phyloP scores from a whole-genome alignment of 768 basidiomycete genomes.

The Plicaturopsis crispa region DNA sequence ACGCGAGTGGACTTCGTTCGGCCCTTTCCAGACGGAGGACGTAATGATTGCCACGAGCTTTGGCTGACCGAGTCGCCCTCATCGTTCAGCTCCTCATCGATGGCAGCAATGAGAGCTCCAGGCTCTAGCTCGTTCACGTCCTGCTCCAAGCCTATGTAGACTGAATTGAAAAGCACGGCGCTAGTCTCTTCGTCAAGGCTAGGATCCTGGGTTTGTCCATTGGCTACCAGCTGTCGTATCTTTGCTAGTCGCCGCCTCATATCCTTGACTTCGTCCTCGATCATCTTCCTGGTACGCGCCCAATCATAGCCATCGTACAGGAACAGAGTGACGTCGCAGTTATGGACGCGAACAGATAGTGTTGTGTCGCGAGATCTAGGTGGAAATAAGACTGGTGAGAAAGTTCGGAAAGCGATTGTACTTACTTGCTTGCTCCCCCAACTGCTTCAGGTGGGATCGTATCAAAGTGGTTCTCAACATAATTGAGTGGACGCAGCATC shows the following conservation, averaged over 20 bases:
- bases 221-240: conserved; percentile 87
- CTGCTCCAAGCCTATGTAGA: conserved; percentile 86
- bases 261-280: conserved; percentile 83
- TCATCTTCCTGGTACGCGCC: conserved; percentile 73
- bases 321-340: conserved; percentile 59
- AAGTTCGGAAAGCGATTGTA: conserved; percentile 5
- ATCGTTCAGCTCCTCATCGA: conserved; percentile 84
- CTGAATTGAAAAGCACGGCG: conserved; percentile 84
- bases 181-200: conserved; percentile 64
- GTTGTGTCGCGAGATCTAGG: conserved; percentile 37
- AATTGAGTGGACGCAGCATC: conserved; percentile 58
- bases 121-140: conserved; percentile 71
- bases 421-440: conserved; percentile 41
- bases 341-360: conserved; percentile 46
- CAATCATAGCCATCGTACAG: conserved; percentile 97
- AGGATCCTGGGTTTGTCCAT: conserved; percentile 80
- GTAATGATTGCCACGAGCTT: conserved; percentile 89
- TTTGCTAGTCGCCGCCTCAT: conserved; percentile 82
- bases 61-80: conserved; percentile 68
- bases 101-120: conserved; percentile 76
- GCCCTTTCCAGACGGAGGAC: conserved; percentile 33
- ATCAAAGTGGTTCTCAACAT: conserved; percentile 71
- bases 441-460: conserved; percentile 48
- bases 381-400: conserved; percentile 1
- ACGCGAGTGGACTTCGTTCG: conserved; percentile 28